A percentile compares a stretch with the other conserved stretches of the same genome.
Conservation (phyloP, 1,284 basidiomycete species). For the Apiotrichum siamense region DNA sequence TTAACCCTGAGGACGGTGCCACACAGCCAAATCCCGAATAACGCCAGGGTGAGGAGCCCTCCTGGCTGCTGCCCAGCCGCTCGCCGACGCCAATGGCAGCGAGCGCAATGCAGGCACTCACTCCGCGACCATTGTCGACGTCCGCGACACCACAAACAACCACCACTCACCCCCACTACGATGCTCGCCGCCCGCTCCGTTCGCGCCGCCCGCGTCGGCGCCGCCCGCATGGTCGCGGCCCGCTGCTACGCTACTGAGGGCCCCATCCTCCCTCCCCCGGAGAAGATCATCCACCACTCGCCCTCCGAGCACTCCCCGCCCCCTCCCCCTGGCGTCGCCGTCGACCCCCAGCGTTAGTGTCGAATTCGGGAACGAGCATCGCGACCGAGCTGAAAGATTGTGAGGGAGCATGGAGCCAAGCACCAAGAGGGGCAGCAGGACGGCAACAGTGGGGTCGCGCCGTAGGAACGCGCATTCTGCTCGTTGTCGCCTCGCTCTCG, state of each 20-base stretch:
- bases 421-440: too few species aligned
- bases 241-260: constrained; percentile 4
- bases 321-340: constrained; percentile 34
- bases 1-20: too few species aligned
- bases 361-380: neutral
- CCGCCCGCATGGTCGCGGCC: constrained; percentile 1
- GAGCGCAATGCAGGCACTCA: constrained; percentile 1
- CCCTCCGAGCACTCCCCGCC: constrained; percentile 12
- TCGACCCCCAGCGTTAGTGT: constrained; percentile 44
- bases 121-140: neutral
- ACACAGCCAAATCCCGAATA: neutral
- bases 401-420: too few species aligned
- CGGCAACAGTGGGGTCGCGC: too few species aligned
- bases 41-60: neutral
- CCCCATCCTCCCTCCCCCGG: neutral
- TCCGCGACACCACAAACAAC: constrained; percentile 1
- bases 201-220: constrained; percentile 16
- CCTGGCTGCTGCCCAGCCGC: neutral
- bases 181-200: constrained; percentile 28
- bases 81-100: constrained; percentile 4
- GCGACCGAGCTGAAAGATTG: too few species aligned
- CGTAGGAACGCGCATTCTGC: too few species aligned
- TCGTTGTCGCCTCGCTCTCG: too few species aligned
- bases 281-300: constrained; percentile 11
- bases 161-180: constrained; percentile 1